Evolutionary conservation across 306 rosid genomes (phyloP).

Genomic region (Cucumis hystrix): DNA sequence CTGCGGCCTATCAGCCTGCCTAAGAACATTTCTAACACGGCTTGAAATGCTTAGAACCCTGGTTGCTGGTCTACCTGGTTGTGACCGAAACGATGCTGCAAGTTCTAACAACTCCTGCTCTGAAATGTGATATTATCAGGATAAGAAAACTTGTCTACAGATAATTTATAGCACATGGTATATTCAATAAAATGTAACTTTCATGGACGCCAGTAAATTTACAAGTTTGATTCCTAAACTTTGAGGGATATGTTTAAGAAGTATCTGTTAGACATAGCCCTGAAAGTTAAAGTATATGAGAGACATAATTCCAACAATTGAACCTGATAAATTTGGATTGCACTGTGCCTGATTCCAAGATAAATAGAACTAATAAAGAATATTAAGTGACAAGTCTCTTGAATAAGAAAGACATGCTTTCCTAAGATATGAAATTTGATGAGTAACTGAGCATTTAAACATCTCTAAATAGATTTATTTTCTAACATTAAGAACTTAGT

Average conservation of each 20-base stretch:
- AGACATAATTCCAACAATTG: background rate
- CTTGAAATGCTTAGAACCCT: constrained; percentile 39
- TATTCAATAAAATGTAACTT: background rate
- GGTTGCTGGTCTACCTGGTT: constrained; percentile 45
- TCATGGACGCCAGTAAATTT: background rate
- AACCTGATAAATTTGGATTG: background rate
- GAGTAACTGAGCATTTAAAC: background rate
- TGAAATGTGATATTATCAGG: constrained; percentile 16
- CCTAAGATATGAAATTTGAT: background rate
- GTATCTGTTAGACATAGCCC: background rate
- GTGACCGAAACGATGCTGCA: constrained; percentile 61
- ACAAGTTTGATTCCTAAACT: background rate
- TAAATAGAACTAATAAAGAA: background rate
- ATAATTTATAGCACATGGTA: background rate
- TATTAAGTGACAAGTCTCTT: background rate
- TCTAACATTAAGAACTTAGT: background rate
- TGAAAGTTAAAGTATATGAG: background rate
- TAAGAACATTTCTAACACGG: constrained; percentile 53
- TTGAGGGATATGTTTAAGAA: background rate
- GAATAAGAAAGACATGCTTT: background rate
- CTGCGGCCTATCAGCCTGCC: constrained; percentile 42
- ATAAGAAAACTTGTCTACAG: constrained; percentile 3
- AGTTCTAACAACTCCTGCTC: constrained; percentile 64
- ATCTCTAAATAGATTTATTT: background rate
- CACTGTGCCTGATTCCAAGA: background rate